Conservation (phyloP, 2,329 filamentous ascomycete genomes). For the Dothiorella sarmentorum region DNA sequence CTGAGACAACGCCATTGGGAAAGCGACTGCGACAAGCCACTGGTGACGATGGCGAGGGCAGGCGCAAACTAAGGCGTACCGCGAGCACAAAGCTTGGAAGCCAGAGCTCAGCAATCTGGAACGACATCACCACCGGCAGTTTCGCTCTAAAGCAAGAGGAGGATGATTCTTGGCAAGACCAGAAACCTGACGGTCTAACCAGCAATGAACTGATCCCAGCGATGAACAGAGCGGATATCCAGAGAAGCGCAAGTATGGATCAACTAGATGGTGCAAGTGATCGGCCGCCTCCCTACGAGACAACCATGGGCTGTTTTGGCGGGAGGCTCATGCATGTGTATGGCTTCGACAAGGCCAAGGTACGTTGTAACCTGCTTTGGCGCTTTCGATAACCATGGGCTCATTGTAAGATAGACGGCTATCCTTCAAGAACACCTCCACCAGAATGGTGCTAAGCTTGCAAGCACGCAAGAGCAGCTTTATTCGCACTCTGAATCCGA, state of each 20-base stretch:
- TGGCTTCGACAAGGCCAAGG: conserved; percentile 44
- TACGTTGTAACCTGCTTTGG: conserved; percentile 20
- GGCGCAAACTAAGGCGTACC: conserved; percentile 80
- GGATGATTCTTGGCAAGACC: conserved; percentile 36
- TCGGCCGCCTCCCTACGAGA: background rate
- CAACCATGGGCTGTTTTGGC: conserved; percentile 29
- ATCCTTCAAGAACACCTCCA: conserved; percentile 33
- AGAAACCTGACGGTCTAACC: conserved; percentile 21
- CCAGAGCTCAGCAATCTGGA: conserved; percentile 84
- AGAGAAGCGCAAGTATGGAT: conserved; percentile 19
- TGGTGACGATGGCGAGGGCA: conserved; percentile 47
- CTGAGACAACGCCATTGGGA: conserved; percentile 39
- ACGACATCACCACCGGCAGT: conserved; percentile 65
- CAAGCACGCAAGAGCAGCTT: conserved; percentile 26
- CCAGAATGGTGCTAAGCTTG: conserved; percentile 35
- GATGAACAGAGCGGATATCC: background rate
- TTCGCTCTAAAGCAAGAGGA: conserved; percentile 24
- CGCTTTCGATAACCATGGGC: background rate
- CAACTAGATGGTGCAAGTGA: background rate
- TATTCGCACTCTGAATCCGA: conserved; percentile 25
- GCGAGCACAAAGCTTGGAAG: conserved; percentile 78
- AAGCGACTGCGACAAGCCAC: conserved; percentile 31
- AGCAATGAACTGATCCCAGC: conserved; percentile 18
- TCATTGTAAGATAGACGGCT: conserved; percentile 25
- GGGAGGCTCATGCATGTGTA: conserved; percentile 41